Percentiles rank a stretch among this genome's conserved stretches.
These are phyloP conservation scores for Suhomyces kilbournensis DNA, from an alignment of 805 yeast genomes.

Conservation along the genomic window DNA sequence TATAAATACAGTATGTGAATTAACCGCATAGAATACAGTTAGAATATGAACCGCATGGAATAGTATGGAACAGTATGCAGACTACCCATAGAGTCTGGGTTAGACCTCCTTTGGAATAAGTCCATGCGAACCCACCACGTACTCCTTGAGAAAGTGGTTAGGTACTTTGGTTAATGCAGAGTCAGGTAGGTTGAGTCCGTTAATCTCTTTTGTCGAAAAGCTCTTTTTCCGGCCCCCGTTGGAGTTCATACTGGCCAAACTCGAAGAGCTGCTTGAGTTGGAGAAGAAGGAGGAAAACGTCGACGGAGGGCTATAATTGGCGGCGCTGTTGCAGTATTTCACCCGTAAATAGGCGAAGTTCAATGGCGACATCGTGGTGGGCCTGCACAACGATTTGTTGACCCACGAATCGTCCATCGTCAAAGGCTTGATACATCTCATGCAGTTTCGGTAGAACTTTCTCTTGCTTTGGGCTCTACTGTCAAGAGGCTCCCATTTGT, in stretches of 20 bases:
- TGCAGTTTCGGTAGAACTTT: slow-evolving; percentile 48
- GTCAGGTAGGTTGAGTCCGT: slow-evolving; percentile 20
- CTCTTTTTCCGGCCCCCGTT: slow-evolving; percentile 10
- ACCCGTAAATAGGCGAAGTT: slow-evolving; percentile 19
- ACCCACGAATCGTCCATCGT: slow-evolving; percentile 53
- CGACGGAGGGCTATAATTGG: not conserved
- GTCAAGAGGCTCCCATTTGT: slow-evolving; percentile 49
- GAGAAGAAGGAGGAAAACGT: slow-evolving; percentile 7
- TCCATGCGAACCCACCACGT: slow-evolving; percentile 35
- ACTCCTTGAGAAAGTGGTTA: slow-evolving; percentile 33
- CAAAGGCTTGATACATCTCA: slow-evolving; percentile 56
- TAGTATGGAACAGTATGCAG: too few relatives aligned
- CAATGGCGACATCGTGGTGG: slow-evolving; percentile 23
- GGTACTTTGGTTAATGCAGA: slow-evolving; percentile 26
- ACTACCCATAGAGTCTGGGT: too few relatives aligned
- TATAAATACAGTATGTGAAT: not conserved
- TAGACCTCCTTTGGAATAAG: slow-evolving; percentile 28
- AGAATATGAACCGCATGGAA: too few relatives aligned
- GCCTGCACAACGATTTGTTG: slow-evolving; percentile 43
- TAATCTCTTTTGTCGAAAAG: slow-evolving; percentile 15
- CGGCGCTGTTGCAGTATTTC: slow-evolving; percentile 8
- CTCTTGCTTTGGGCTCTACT: slow-evolving; percentile 33
- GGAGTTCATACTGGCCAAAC: slow-evolving; percentile 16
- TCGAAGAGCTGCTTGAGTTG: slow-evolving; percentile 13
- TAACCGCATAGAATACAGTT: too few relatives aligned